phyloP scores from a whole-genome alignment of 306 rosid species.

The Casuarina glauca region DNA sequence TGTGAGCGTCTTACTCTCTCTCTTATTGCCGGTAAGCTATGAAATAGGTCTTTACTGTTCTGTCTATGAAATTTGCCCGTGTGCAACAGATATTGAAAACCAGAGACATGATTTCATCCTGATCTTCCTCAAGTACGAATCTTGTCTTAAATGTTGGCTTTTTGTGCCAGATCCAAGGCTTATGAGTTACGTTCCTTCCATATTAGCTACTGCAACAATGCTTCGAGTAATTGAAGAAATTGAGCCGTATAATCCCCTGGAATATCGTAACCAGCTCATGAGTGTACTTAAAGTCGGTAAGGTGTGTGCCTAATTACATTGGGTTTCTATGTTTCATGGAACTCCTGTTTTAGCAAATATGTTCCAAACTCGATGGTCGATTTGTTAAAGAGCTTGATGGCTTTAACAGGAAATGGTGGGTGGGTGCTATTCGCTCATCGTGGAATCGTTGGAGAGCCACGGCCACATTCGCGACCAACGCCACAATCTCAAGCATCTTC shows the following conservation, averaged over 20 bases:
- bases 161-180: constrained; percentile 59
- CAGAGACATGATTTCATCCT: background rate
- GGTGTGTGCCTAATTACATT: constrained; percentile 48
- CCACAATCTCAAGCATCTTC: constrained; percentile 49
- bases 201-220: constrained; percentile 82
- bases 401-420: constrained; percentile 61
- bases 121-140: constrained; percentile 6
- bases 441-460: constrained; percentile 34
- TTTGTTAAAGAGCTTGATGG: constrained; percentile 12
- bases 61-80: background rate
- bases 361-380: constrained; percentile 14
- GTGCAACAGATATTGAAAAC: background rate
- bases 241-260: constrained; percentile 55
- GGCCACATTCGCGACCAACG: constrained; percentile 36
- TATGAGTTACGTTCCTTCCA: constrained; percentile 69
- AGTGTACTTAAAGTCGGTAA: constrained; percentile 66
- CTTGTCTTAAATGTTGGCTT: constrained; percentile 7
- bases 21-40: constrained; percentile 56
- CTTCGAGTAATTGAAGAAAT: constrained; percentile 70
- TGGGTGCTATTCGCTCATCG: constrained; percentile 64
- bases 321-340: background rate
- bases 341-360: constrained; percentile 9
- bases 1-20: constrained; percentile 74
- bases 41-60: background rate
- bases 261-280: constrained; percentile 68